A percentile compares a stretch with the other conserved stretches of the same genome.
Evolutionary conservation across 805 yeast species (phyloP).

Genomic region (Ogataea chonburiensis): DNA sequence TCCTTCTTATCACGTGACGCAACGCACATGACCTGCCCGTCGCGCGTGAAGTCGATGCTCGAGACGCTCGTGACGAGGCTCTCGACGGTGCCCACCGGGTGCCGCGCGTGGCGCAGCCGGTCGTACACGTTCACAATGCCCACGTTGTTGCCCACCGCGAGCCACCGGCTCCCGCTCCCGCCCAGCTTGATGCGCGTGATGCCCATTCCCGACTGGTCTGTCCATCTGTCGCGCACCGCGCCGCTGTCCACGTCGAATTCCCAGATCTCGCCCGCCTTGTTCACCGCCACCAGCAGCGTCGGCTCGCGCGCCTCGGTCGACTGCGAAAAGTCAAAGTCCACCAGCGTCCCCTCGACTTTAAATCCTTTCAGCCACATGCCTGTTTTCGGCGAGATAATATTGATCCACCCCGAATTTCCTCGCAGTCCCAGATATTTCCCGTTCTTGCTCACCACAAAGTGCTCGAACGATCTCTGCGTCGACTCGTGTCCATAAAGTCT

Average conservation of each 20-base stretch:
- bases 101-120: slow-evolving; percentile 33
- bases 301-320: slow-evolving; percentile 31
- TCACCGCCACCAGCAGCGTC: slow-evolving; percentile 55
- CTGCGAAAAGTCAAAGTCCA: slow-evolving; percentile 71
- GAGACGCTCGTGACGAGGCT: slow-evolving; percentile 82
- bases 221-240: slow-evolving; percentile 67
- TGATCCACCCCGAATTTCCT: slow-evolving; percentile 92
- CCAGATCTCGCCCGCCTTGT: slow-evolving; percentile 84
- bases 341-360: slow-evolving; percentile 82
- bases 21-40: slow-evolving; percentile 85
- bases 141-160: slow-evolving; percentile 84
- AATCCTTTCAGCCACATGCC: slow-evolving; percentile 89
- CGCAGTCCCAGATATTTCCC: slow-evolving; percentile 72
- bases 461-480: slow-evolving; percentile 83
- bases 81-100: slow-evolving; percentile 65
- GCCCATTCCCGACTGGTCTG: slow-evolving; percentile 82
- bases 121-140: slow-evolving; percentile 92
- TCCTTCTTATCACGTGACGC: slow-evolving; percentile 86
- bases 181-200: slow-evolving; percentile 76
- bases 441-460: slow-evolving; percentile 71
- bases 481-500: slow-evolving; percentile 90
- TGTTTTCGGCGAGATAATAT: slow-evolving; percentile 67
- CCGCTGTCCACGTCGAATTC: slow-evolving; percentile 62
- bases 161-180: slow-evolving; percentile 67
- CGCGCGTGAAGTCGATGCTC: slow-evolving; percentile 68